A percentile compares a stretch with the other conserved stretches of the same genome.
These are phyloP conservation scores for Arabis alpina DNA, from an alignment of 345 rosid species.

Conservation along the genomic window DNA sequence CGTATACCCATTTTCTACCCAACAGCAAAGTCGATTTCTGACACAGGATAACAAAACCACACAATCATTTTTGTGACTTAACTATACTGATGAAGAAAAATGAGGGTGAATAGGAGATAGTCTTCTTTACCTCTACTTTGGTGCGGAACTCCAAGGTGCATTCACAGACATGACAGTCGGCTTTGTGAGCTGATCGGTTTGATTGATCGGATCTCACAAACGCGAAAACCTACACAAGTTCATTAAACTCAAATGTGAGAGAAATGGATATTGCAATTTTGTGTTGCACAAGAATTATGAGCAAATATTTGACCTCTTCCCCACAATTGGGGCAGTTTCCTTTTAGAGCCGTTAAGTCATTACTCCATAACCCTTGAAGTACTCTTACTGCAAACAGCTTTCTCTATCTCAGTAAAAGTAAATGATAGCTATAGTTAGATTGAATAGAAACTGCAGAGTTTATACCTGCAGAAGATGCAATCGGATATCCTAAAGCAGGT, in stretches of 20 bases:
- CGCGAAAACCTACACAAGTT: slow-evolving; percentile 74
- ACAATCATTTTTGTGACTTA: slow-evolving; percentile 3
- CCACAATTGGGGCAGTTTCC: slow-evolving; percentile 97
- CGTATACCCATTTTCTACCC: slow-evolving; percentile 86
- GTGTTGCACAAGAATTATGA: not conserved
- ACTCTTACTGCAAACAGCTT: slow-evolving; percentile 64
- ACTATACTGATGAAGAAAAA: too few relatives aligned
- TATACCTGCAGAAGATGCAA: slow-evolving; percentile 75
- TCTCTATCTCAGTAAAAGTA: slow-evolving; percentile 2
- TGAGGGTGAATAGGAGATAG: not conserved
- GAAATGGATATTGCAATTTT: not conserved
- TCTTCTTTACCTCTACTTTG: slow-evolving; percentile 65
- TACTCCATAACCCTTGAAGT: slow-evolving; percentile 86
- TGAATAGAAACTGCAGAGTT: not conserved
- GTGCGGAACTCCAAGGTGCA: slow-evolving; percentile 84
- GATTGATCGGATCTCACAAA: slow-evolving; percentile 76
- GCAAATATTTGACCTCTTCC: slow-evolving; percentile 75
- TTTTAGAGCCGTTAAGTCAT: slow-evolving; percentile 83
- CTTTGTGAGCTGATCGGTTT: slow-evolving; percentile 65
- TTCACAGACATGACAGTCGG: slow-evolving; percentile 94
- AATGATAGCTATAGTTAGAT: not conserved
- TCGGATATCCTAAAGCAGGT: slow-evolving; percentile 68
- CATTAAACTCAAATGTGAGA: slow-evolving; percentile 19
- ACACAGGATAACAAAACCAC: slow-evolving; percentile 29
- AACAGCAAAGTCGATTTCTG: slow-evolving; percentile 65